Evolutionary conservation across 106 monocot genomes (phyloP), one percentile per base, ranked within the genome.

Genomic region (Xerophyta viscosa): DNA sequence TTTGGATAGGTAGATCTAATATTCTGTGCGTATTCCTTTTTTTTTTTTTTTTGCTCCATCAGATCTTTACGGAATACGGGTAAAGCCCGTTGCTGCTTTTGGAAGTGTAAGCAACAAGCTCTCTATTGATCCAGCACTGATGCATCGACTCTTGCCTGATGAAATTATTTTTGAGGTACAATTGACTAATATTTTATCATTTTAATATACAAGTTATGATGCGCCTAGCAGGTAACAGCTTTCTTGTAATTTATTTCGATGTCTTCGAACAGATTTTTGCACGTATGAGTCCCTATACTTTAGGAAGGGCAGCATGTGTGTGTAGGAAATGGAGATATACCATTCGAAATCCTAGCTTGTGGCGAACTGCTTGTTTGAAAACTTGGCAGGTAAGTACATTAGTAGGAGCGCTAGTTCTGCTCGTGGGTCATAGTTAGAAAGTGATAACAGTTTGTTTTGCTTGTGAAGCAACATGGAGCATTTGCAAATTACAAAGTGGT

Each of bases 241-340:
- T 36, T 36, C 33, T 36, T 11, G 11, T 6, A 6, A 11, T 36
- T 36, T 36, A 36, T 36, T 11, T 36, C 11, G 5, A 6, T 36
- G 11, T 36, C 11, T 36, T 36, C 5, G 11, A 36, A 36, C 73
- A 98, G 96, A 70, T 98, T 73, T 90, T 98, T 58, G 49, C 73
- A 50, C 64, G 89, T 60, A 78, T 82, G 82, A 61, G 61, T 31
- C 85, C 96, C 46, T 77, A 77, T 58, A 70, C 43, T 31, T 69
- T 98, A 59, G 96, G 96, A 33, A 89, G 74, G 62, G 76, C 96
- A 17, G 66, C 89, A 52, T 98, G 96, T 62, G 96, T 98, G 33
- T 98, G 96, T 64, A 78, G 96, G 18, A 98, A 86, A 46, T 98
- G 96, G 96, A 82, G 65, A 66, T 90, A 90, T 57, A 86, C 68